Evolutionary conservation across 331 rosid genomes (phyloP).

Genomic region (Phaseolus coccineus): DNA sequence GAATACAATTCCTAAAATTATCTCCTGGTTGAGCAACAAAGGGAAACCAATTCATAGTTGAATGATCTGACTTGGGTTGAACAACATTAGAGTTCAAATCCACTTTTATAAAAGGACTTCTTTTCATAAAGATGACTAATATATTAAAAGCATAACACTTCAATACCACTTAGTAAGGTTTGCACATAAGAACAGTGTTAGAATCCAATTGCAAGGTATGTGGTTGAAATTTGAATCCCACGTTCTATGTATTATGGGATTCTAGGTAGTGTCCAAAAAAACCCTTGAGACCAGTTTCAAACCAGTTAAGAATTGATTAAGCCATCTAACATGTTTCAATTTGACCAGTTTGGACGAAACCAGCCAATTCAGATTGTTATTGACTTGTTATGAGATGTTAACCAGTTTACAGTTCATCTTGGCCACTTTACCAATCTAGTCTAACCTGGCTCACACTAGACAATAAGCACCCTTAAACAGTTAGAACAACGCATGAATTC

Average conservation of each 20-base stretch:
- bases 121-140: constrained; percentile 12
- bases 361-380: constrained; percentile 7
- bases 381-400: not conserved
- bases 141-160: not conserved
- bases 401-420: constrained; percentile 7
- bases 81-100: not conserved
- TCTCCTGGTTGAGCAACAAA: not conserved
- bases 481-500: constrained; percentile 22
- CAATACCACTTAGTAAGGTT: not conserved
- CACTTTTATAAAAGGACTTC: constrained; percentile 14
- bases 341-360: constrained; percentile 6
- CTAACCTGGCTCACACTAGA: constrained; percentile 8
- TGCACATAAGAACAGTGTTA: not conserved
- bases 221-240: not conserved
- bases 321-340: not conserved
- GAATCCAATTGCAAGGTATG: not conserved
- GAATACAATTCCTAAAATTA: constrained; percentile 32
- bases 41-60: constrained; percentile 9
- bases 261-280: not conserved
- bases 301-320: not conserved
- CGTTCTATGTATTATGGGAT: not conserved
- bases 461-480: constrained; percentile 25
- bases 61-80: not conserved
- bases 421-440: constrained; percentile 1
- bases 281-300: too few species aligned